Evolutionary conservation across 345 rosid species (phyloP).

Genomic region (Capsella bursapastoris): DNA sequence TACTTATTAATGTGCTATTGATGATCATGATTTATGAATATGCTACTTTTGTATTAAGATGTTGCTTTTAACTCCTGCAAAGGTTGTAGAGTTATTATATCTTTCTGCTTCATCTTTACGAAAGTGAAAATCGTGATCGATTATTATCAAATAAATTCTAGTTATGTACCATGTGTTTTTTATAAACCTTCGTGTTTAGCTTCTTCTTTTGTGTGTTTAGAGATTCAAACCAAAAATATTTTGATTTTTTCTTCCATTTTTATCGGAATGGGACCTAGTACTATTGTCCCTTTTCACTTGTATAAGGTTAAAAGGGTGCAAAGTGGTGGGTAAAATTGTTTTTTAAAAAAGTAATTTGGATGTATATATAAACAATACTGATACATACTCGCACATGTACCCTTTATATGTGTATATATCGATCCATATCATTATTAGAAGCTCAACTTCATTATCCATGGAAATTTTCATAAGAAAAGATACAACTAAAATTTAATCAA

Average conservation of each 20-base stretch:
- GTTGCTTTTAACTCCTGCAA: constrained; percentile 32
- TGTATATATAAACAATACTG: constrained; percentile 26
- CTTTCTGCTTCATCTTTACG: constrained; percentile 7
- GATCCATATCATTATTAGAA: background rate
- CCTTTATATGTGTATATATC: background rate
- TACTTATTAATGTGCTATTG: background rate
- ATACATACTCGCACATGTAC: constrained; percentile 1
- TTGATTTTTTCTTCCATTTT: background rate
- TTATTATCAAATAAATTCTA: background rate
- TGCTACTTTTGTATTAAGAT: background rate
- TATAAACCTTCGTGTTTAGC: background rate
- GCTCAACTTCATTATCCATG: background rate
- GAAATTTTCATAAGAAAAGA: background rate
- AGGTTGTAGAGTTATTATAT: background rate
- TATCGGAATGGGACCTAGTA: constrained; percentile 21
- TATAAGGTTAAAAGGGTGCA: constrained; percentile 31
- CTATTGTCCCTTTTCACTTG: constrained; percentile 35
- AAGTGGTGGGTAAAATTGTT: constrained; percentile 27
- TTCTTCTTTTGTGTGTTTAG: background rate
- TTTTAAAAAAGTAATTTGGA: constrained; percentile 25
- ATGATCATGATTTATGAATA: constrained; percentile 7
- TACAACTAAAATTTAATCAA: background rate
- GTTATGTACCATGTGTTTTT: background rate
- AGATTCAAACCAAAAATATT: background rate
- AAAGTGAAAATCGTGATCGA: background rate